A percentile compares a stretch with the other conserved stretches of the same genome.
Conservation (phyloP, 768 basidiomycete genomes). For the Xerocomellus chrysenteron region DNA sequence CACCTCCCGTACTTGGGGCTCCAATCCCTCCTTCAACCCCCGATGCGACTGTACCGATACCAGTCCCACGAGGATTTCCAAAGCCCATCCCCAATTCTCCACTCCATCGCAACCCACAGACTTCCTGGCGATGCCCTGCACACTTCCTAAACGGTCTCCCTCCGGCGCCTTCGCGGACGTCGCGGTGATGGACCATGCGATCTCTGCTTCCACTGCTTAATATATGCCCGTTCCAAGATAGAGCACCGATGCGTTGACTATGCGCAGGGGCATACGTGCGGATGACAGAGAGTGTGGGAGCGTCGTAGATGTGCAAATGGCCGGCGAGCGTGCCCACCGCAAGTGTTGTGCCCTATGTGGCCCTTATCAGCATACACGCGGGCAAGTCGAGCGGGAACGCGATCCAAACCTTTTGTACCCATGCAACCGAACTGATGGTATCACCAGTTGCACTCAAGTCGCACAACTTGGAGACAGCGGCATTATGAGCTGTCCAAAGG, state of each 20-base stretch:
- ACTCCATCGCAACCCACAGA: slow-evolving; percentile 95
- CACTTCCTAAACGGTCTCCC: slow-evolving; percentile 70
- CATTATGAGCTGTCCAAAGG: slow-evolving; percentile 95
- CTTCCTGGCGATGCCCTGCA: slow-evolving; percentile 84
- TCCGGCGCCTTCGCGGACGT: slow-evolving; percentile 67
- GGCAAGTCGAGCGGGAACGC: neutral
- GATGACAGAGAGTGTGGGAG: slow-evolving; percentile 65
- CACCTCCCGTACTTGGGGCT: slow-evolving; percentile 21
- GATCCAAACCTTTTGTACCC: slow-evolving; percentile 74
- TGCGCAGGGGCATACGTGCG: slow-evolving; percentile 88
- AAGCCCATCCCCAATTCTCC: slow-evolving; percentile 28
- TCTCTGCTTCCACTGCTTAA: slow-evolving; percentile 91
- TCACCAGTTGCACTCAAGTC: slow-evolving; percentile 67
- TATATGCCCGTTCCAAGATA: slow-evolving; percentile 91
- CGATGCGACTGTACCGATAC: slow-evolving; percentile 1
- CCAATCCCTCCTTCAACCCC: slow-evolving; percentile 32
- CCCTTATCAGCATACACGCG: neutral
- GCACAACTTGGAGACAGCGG: slow-evolving; percentile 87
- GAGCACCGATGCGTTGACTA: slow-evolving; percentile 83
- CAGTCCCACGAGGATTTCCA: slow-evolving; percentile 22
- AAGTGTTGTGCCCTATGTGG: slow-evolving; percentile 68
- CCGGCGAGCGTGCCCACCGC: slow-evolving; percentile 94
- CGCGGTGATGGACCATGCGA: slow-evolving; percentile 86
- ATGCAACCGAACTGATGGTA: slow-evolving; percentile 83
- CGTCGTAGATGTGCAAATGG: slow-evolving; percentile 91